Evolutionary conservation across 1,139 yeast species (phyloP).

Genomic region (Yamadazyma buinensis): DNA sequence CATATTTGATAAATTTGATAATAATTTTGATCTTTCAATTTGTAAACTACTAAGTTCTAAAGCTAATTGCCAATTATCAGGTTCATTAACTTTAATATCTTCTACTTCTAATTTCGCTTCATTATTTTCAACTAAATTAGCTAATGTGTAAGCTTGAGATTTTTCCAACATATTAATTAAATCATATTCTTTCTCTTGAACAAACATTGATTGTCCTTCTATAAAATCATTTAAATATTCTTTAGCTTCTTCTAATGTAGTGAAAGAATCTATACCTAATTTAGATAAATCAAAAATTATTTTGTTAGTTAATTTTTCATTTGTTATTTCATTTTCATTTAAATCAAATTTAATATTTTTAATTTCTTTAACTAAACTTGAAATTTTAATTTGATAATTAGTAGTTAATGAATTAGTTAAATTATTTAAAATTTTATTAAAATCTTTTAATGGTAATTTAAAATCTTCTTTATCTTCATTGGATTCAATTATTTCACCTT

Average conservation of each 20-base stretch:
- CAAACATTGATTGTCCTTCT: conserved; percentile 21
- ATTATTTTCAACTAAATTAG: conserved; percentile 25
- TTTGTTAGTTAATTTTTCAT: conserved; percentile 16
- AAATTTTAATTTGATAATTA: conserved; percentile 29
- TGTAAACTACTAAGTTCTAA: conserved; percentile 53
- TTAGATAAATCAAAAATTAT: conserved; percentile 16
- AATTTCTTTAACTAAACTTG: conserved; percentile 17
- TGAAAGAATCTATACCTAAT: conserved; percentile 24
- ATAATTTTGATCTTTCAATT: conserved; percentile 43
- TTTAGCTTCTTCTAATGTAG: conserved; percentile 28
- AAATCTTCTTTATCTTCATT: neutral
- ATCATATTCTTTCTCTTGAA: conserved; percentile 33
- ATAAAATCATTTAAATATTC: conserved; percentile 20
- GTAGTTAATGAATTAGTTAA: conserved; percentile 45
- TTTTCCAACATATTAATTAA: conserved; percentile 25
- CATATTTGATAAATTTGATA: conserved; percentile 34
- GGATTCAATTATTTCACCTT: conserved; percentile 24
- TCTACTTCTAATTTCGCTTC: conserved; percentile 16
- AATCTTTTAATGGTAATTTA: conserved; percentile 28
- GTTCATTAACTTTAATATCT: conserved; percentile 13
- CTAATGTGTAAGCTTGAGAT: conserved; percentile 29
- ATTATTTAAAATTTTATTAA: conserved; percentile 15
- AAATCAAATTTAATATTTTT: conserved; percentile 12
- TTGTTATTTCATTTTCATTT: conserved; percentile 14
- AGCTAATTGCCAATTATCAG: conserved; percentile 21